Conservation (phyloP, 805 yeast genomes). For the Wickerhamiella cacticola region DNA sequence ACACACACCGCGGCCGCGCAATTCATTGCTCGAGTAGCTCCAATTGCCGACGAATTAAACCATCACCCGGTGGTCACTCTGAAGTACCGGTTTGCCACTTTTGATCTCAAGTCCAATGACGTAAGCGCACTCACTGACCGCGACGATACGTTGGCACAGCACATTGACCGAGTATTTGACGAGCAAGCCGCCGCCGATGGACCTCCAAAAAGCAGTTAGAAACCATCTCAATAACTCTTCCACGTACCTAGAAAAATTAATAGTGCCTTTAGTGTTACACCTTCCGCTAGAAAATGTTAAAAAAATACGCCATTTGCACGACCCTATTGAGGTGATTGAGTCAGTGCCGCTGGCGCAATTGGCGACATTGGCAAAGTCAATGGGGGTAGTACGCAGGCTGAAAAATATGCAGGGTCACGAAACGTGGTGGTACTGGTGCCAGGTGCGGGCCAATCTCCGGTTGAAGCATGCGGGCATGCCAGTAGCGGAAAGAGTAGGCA, state of each 20-base stretch:
- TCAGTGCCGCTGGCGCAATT: slow-evolving; percentile 6
- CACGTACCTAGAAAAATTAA: slow-evolving; percentile 3
- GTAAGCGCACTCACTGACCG: slow-evolving; percentile 14
- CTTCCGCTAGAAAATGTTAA: not conserved
- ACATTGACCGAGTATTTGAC: slow-evolving; percentile 6
- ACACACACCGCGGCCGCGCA: slow-evolving; percentile 21
- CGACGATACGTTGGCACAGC: slow-evolving; percentile 19
- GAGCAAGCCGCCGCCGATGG: not conserved
- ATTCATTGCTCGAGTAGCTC: slow-evolving; percentile 18
- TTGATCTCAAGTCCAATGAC: slow-evolving; percentile 20
- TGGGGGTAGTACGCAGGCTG: not conserved
- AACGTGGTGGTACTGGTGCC: slow-evolving; percentile 11
- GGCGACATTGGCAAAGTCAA: not conserved
- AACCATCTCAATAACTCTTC: slow-evolving; percentile 1
- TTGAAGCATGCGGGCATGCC: too few species aligned
- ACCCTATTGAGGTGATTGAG: slow-evolving; percentile 10
- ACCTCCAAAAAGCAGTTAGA: slow-evolving; percentile 1
- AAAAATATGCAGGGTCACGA: not conserved
- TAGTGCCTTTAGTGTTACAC: not conserved
- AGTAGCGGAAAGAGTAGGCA: slow-evolving; percentile 4
- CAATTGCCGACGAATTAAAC: slow-evolving; percentile 17
- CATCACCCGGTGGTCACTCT: slow-evolving; percentile 22
- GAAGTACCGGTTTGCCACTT: slow-evolving; percentile 17
- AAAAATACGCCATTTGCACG: slow-evolving; percentile 3
- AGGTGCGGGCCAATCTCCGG: slow-evolving; percentile 6